Percentiles rank a stretch among this genome's conserved stretches.
Conservation (phyloP, 2,329 filamentous ascomycete species). For the Rhexocercosporidium sp. region DNA sequence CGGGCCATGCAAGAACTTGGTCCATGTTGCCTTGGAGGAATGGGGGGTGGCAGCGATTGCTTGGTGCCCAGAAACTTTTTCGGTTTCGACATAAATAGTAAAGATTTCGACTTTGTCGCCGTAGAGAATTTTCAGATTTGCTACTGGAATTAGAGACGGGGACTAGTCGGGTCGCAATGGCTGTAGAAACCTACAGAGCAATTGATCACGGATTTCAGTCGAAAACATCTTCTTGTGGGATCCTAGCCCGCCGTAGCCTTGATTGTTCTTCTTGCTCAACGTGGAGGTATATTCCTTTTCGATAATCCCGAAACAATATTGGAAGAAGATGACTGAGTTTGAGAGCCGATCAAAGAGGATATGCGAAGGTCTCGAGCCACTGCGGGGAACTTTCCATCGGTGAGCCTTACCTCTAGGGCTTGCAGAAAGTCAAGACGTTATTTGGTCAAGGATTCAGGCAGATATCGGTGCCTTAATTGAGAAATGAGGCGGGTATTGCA, state of each 20-base stretch:
- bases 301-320: not conserved
- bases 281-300: not conserved
- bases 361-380: not conserved
- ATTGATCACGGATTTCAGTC: slow-evolving; percentile 15
- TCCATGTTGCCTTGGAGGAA: slow-evolving; percentile 2
- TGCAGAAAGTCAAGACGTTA: not conserved
- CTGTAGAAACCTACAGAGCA: slow-evolving; percentile 16
- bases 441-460: slow-evolving; percentile 16
- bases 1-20: slow-evolving; percentile 12
- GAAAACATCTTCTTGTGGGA: slow-evolving; percentile 3
- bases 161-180: slow-evolving; percentile 8
- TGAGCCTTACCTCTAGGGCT: not conserved
- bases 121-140: slow-evolving; percentile 22
- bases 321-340: no score
- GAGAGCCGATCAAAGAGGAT: no score
- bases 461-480: slow-evolving; percentile 11
- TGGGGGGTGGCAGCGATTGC: slow-evolving; percentile 14
- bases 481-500: slow-evolving; percentile 11
- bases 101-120: slow-evolving; percentile 9
- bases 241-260: slow-evolving; percentile 3
- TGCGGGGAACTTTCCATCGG: not conserved
- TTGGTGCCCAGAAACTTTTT: not conserved
- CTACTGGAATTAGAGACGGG: slow-evolving; percentile 15
- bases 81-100: not conserved
- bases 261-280: not conserved